Percentiles rank a stretch among this genome's conserved stretches.
Conservation (phyloP, 2,329 filamentous ascomycete species). For the Harringtonia aguacate region DNA sequence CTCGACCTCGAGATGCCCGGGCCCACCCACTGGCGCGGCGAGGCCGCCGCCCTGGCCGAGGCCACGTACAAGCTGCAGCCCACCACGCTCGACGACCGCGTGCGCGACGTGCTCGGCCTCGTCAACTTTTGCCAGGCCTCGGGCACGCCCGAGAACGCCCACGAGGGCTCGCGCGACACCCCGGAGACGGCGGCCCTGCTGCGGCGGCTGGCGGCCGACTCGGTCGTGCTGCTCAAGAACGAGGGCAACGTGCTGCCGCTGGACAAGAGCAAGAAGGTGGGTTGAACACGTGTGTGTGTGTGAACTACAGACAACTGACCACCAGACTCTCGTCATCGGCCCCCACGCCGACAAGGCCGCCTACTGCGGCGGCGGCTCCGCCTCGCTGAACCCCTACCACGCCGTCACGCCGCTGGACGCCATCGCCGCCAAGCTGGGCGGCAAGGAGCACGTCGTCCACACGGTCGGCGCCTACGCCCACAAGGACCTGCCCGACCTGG, state of each 20-base stretch:
- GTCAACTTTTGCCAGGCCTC: constrained; percentile 6
- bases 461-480: constrained; percentile 9
- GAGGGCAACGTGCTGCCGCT: constrained; percentile 41
- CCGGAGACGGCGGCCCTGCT: constrained; percentile 7
- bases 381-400: constrained; percentile 28
- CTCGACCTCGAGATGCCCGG: constrained; percentile 22
- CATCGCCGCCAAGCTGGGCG: constrained; percentile 21
- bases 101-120: constrained; percentile 16
- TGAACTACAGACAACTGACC: no score
- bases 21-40: constrained; percentile 16
- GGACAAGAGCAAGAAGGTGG: constrained; percentile 21
- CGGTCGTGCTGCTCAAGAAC: constrained; percentile 30
- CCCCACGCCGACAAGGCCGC: constrained; percentile 32
- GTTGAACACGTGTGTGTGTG: no score
- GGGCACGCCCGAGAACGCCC: constrained; percentile 5
- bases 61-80: constrained; percentile 15
- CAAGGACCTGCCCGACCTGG: constrained; percentile 11
- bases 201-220: constrained; percentile 8
- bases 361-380: constrained; percentile 17
- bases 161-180: constrained; percentile 3
- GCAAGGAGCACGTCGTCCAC: constrained; percentile 17
- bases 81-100: constrained; percentile 16
- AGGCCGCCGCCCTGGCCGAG: constrained; percentile 13
- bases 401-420: constrained; percentile 31
- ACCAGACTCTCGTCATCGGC: constrained; percentile 32